Evolutionary conservation across 805 yeast species (phyloP), one percentile per base, ranked within the genome.

Genomic region (Wickerhamomyces xylosicus): DNA sequence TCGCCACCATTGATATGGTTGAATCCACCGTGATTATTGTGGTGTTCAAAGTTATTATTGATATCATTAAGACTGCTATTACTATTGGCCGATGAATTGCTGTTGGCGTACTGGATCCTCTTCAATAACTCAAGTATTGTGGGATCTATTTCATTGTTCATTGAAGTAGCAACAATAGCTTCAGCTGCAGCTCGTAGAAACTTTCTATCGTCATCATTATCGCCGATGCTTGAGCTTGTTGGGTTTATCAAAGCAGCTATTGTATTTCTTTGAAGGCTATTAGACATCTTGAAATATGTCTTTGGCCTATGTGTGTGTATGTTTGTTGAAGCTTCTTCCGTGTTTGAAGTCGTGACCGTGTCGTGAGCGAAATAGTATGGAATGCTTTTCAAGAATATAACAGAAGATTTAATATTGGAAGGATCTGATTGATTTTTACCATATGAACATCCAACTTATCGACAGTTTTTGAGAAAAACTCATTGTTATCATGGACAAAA

Each of bases 141-240:
- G 4, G 85, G 84, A 52, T 77, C 85, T 6, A 77, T 71, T 19
- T 69, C 59, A 38, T 60, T 57, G 41, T 61, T 58, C 43, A 66
- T 66, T 3, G 72, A 66, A 0, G 75, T 69, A 19, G 76, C 74
- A 11, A 71, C 75, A 15, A 72, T 60, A 3, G 79, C 83, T 49
- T 77, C 81, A 42, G 73, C 71, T 3, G 85, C 85, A 16, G 77
- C 64, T 35, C 71, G 61, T 31, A 77, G 59, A 48, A 77, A 77
- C 38, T 67, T 62, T 33, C 70, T 62, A 50, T 77, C 84, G 49
- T 74, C 81, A 31, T 59, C 58, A 15, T 31, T 15, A 31, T 31
- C 19, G 8, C 7, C 14, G 19, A 18, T 31, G 19, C 13, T 31
- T 9, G 6, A 9, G 19, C 5, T 31, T 8, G 17, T 7, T 31